Evolutionary conservation across 108 stramenopile genomes (phyloP).

Genomic region (Nannochloropsis salina): DNA sequence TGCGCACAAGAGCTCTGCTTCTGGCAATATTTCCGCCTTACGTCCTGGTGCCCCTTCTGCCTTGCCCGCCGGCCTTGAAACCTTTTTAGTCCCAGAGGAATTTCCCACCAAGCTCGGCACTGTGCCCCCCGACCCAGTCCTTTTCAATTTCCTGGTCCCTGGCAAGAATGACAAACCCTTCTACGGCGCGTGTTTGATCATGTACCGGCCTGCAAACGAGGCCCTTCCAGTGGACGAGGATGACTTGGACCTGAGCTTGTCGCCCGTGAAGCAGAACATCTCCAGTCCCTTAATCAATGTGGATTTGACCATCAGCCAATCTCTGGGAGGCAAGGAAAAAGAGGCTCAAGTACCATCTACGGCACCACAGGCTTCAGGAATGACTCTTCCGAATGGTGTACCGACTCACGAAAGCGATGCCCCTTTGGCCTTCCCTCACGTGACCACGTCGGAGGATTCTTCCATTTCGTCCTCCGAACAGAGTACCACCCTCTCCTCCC

Average conservation of each 20-base stretch:
- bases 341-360: neutral
- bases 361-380: neutral
- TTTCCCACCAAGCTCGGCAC: neutral
- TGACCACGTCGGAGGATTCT: neutral
- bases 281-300: neutral
- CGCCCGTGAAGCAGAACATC: neutral
- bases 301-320: constrained; percentile 1
- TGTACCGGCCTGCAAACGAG: neutral
- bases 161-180: neutral
- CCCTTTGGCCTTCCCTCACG: neutral
- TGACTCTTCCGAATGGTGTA: neutral
- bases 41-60: constrained; percentile 4
- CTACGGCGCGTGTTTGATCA: constrained; percentile 1
- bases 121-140: neutral
- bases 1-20: neutral
- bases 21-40: neutral
- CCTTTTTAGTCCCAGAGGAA: neutral
- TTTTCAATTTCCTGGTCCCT: constrained; percentile 7
- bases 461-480: neutral
- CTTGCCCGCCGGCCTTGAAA: neutral
- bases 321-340: neutral
- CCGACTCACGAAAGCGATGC: neutral
- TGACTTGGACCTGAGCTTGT: neutral
- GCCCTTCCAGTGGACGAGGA: constrained; percentile 15
- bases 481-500: neutral